Percentiles rank a stretch among this genome's conserved stretches.
These are phyloP conservation scores for Fragaria nilgerrensis DNA, from an alignment of 306 rosid species.

Conservation along the genomic window DNA sequence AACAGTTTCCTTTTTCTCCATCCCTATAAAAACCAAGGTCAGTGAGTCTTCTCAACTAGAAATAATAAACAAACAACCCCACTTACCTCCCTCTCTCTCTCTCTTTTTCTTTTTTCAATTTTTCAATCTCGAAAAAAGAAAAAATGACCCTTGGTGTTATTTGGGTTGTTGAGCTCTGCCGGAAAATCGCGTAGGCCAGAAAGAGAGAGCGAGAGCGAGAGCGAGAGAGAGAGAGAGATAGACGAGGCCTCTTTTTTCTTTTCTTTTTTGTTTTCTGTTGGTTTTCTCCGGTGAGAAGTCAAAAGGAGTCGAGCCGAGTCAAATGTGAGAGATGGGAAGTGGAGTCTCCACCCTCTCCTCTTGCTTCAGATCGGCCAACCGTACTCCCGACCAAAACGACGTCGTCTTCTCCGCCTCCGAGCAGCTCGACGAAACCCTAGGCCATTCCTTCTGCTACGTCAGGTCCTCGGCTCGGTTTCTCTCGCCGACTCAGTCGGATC, in stretches of 20 bases:
- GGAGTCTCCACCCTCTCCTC: slow-evolving; percentile 69
- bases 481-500: slow-evolving; percentile 81
- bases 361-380: slow-evolving; percentile 60
- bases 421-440: slow-evolving; percentile 92
- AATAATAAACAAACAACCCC: background rate
- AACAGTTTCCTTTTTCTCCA: background rate
- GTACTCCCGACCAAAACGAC: slow-evolving; percentile 28
- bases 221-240: background rate
- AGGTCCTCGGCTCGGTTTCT: slow-evolving; percentile 81
- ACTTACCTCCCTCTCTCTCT: slow-evolving; percentile 20
- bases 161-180: slow-evolving; percentile 39
- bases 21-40: slow-evolving; percentile 25
- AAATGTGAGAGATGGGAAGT: slow-evolving; percentile 85
- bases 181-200: slow-evolving; percentile 29
- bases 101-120: background rate
- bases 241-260: background rate
- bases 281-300: background rate
- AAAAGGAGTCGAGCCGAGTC: slow-evolving; percentile 23
- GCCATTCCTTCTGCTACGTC: slow-evolving; percentile 95
- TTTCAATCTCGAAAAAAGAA: slow-evolving; percentile 5
- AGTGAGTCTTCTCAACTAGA: slow-evolving; percentile 28
- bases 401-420: slow-evolving; percentile 50
- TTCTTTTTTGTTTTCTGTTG: background rate
- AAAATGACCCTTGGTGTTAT: slow-evolving; percentile 14
- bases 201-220: background rate